phyloP scores from a whole-genome alignment of 495 filamentous ascomycete species.

The Lasiosphaeris hirsuta region DNA sequence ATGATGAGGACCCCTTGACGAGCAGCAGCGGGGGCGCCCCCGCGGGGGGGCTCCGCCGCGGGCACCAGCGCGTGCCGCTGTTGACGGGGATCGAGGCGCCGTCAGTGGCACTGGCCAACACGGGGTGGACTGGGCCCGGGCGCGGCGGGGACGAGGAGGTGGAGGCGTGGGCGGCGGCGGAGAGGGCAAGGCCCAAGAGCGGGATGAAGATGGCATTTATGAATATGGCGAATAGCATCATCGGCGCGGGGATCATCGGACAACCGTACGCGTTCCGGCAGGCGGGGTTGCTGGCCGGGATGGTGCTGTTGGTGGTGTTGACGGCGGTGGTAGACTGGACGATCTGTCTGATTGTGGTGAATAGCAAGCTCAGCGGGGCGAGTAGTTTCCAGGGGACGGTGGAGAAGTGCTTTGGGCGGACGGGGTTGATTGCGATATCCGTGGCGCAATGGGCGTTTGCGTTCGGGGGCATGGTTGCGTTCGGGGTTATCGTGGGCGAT shows the following conservation, averaged over 20 bases:
- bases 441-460: conserved; percentile 97
- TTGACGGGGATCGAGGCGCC: conserved; percentile 86
- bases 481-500: conserved; percentile 95
- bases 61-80: conserved; percentile 62
- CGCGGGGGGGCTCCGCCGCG: neutral
- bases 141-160: conserved; percentile 48
- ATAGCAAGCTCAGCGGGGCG: conserved; percentile 88
- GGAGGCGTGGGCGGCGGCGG: conserved; percentile 39
- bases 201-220: conserved; percentile 64
- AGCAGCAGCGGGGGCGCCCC: conserved; percentile 37
- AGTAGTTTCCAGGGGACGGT: conserved; percentile 93
- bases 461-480: conserved; percentile 97
- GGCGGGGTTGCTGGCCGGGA: conserved; percentile 77
- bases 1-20: conserved; percentile 26
- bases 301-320: conserved; percentile 70
- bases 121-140: conserved; percentile 51
- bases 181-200: conserved; percentile 46
- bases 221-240: conserved; percentile 99
- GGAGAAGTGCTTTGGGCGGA: conserved; percentile 85
- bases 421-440: conserved; percentile 84
- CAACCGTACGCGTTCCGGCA: conserved; percentile 94
- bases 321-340: conserved; percentile 94
- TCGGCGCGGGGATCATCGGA: conserved; percentile 95
- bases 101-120: conserved; percentile 72
- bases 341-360: conserved; percentile 91